Base-by-base conservation (phyloP, 495 filamentous ascomycete species). In the Neurospora tetrasperma region DNA sequence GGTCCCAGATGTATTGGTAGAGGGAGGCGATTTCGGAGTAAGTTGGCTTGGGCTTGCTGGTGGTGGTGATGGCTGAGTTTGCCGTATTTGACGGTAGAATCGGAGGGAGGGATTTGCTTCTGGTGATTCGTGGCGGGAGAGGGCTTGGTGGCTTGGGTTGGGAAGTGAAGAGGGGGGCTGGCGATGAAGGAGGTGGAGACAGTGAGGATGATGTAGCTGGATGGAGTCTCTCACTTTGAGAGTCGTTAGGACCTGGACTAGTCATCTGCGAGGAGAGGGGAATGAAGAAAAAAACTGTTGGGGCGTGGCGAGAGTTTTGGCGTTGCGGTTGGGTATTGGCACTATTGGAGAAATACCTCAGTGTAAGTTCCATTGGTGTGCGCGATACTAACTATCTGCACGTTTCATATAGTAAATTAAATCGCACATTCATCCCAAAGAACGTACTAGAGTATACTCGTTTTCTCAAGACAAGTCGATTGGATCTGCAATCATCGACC, bases 161-260 rank as follows among this genome's bases (percentile, higher is more conserved):
- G 71, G 72, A 73, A 69, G 59, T 54, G 76, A 73, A 42, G 73
- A 76, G 71, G 76, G 69, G 71, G 72, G 48, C 62, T 77, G 72
- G 75, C 54, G 72, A 69, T 46, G 70, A 76, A 44, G 73, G 59
- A 70, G 62, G 72, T 3, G 2, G 10, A 14, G 23, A 23, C n/a
- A 35, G 69, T 74, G 62, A 68, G 71, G 20, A 48, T 69, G 71
- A 59, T 27, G 5, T 14, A 59, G 10, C 48, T 27, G 11, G 48
- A 59, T 59, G 48, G 46, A 12, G n/a, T 1, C 11, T 59, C 20
- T 59, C 48, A 27, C 0, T 14, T 27, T 59, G 48, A 59, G 20
- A 59, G 11, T 20, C 48, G 5, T 27, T 6, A 14, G 11, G 48
- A 7, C 48, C 11, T 59, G 20, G 48, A 14, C 20, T 27, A 23